Evolutionary conservation across 495 filamentous ascomycete genomes (phyloP), one percentile per base, ranked within the genome.

Genomic region (Ramalina intermedia): DNA sequence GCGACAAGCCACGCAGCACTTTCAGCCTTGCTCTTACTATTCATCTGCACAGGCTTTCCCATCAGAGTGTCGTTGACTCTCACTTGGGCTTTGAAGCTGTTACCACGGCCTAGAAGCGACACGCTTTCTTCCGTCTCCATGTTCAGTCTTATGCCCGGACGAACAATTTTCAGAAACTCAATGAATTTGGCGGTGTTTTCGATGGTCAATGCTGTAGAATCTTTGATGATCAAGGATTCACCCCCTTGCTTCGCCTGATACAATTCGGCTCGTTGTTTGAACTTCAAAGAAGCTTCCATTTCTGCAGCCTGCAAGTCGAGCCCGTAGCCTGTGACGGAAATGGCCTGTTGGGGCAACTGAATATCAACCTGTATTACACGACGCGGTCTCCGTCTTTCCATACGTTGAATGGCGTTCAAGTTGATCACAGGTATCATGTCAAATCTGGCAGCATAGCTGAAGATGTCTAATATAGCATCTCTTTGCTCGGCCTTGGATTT

Each of bases 381-480:
- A 29, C 21, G 59, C 43, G 48, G 38, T 39, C 27, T 39, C 3
- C 17, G 13, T 48, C 60, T 36, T 26, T 38, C 29, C n/a, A 39
- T 43, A 16, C 49, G 46, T 41, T 16, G 12, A 17, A 55, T 27
- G 12, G 50, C 47, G 2, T 49, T 43, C n/a, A 53, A 38, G 16
- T 50, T 53, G 35, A 71, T 59, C 5, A 20, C 54, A 4, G 70
- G 70, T 16, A 70, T 50, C 8, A 50, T 43, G 40, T 67, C 65
- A 49, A 69, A 70, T 35, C 67, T 57, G 4, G 71, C 70, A 35
- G 67, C 69, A 51, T 73, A 72, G 49, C 72, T 68, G 58, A 68
- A 73, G 27, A 73, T 62, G 46, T 73, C 71, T 50, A 60, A 50
- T 17, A 58, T 59, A 4, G 61, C 63, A 55, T 65, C 58, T n/a